Conservation (phyloP, 495 filamentous ascomycete genomes). For the Tuber borchii region DNA sequence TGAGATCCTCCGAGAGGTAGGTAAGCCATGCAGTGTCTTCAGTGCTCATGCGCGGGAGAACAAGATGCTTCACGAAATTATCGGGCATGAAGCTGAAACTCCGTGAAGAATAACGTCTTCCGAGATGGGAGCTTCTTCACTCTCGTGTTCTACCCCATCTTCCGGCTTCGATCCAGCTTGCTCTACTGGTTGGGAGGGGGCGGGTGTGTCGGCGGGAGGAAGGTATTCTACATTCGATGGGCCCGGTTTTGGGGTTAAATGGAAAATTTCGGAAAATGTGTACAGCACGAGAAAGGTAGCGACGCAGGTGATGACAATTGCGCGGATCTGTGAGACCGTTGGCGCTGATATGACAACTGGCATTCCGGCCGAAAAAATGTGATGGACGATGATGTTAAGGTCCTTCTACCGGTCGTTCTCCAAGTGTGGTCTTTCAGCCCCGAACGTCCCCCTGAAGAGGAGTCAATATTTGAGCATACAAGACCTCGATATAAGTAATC, state of each 20-base stretch:
- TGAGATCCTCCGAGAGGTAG: constrained; percentile 24
- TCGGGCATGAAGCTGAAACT: constrained; percentile 32
- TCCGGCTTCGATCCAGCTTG: not conserved
- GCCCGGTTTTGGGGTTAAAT: not conserved
- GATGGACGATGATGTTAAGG: not conserved
- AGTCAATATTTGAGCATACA: not conserved
- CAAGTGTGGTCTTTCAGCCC: not conserved
- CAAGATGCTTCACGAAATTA: constrained; percentile 51
- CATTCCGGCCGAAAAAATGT: not conserved
- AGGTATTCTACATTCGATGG: not conserved
- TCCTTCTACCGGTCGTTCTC: not conserved
- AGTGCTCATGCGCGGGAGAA: constrained; percentile 51
- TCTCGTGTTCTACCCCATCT: not conserved
- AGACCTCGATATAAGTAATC: not conserved
- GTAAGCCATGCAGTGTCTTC: constrained; percentile 55
- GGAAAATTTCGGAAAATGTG: not conserved
- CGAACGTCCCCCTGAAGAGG: not conserved
- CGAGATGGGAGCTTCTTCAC: not conserved
- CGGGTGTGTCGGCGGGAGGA: not conserved
- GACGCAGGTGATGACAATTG: not conserved
- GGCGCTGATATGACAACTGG: not conserved
- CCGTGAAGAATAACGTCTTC: constrained; percentile 24
- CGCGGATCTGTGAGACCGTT: not conserved
- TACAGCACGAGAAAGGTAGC: not conserved
- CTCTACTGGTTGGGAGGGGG: not conserved